These are phyloP conservation scores for Furculomyces boomerangus DNA, from an alignment of 371 early-diverging fungal species.

Conservation along the genomic window DNA sequence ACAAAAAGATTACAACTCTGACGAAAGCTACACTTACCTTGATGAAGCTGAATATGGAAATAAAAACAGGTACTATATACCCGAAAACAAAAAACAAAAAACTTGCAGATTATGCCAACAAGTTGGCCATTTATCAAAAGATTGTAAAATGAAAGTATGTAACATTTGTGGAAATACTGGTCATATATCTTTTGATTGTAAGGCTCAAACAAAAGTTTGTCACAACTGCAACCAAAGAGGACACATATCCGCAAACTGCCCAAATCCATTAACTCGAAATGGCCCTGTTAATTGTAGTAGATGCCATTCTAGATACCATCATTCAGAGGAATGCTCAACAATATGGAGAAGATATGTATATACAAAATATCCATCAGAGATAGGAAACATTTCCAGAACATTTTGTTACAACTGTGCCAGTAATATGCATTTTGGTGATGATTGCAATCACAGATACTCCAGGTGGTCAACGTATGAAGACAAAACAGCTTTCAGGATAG, in stretches of 20 bases:
- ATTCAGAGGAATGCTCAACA: conserved; percentile 18
- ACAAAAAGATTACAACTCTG: not conserved
- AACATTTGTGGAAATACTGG: conserved; percentile 17
- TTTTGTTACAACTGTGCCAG: conserved; percentile 22
- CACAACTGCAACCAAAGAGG: conserved; percentile 23
- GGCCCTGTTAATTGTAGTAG: conserved; percentile 7
- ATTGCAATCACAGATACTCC: not conserved
- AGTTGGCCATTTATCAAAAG: conserved; percentile 18
- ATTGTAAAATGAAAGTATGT: conserved; percentile 13
- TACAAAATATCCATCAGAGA: not conserved
- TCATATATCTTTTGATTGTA: conserved; percentile 15
- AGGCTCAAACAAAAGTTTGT: conserved; percentile 15
- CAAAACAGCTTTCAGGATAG: conserved; percentile 1
- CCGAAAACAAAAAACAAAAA: conserved; percentile 18
- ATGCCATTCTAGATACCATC: conserved; percentile 10
- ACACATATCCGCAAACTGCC: conserved; percentile 17
- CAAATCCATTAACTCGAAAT: conserved; percentile 2
- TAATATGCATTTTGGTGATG: conserved; percentile 18
- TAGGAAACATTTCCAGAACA: not conserved
- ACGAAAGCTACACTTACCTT: conserved; percentile 3
- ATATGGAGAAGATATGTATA: conserved; percentile 22
- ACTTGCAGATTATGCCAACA: conserved; percentile 14
- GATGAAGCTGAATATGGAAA: conserved; percentile 2
- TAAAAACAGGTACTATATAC: conserved; percentile 20
- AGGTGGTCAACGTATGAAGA: conserved; percentile 1